Base-by-base conservation (phyloP, 2,329 filamentous ascomycete genomes). In the Ascochyta rabiei region DNA sequence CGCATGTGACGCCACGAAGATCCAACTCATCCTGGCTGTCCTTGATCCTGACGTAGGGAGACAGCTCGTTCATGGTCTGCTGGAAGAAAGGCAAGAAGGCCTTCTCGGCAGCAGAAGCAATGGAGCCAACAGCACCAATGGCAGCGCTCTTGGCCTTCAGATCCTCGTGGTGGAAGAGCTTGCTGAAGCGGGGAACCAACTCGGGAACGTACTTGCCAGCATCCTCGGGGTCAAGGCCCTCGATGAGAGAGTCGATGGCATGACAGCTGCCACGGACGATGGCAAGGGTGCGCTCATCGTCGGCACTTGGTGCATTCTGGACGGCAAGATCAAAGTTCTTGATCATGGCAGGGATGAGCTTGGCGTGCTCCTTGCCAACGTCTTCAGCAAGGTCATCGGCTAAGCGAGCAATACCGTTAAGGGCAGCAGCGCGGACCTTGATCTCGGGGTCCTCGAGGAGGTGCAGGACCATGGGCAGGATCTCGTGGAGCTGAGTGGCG, bases 381-480 rank as follows among this genome's bases (percentile, higher is more conserved):
- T 96, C 93, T 66, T 97, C 93, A 6, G 91, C 89, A 62, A 98
- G 86, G 71, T 98, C 93, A 72, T 98, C 95, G 39, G 93, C 93
- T 42, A 99, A 82, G 70, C 93, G 88, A 59, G 95, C 92, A 58
- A 97, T 86, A 53, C 91, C 89, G 60, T 96, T 89, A 40, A 98
- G 82, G 19, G 95, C 89, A 44, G 93, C 91, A 74, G 92, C 89
- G 57, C 95, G 87, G 54, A 99, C 95, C 66, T 87, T 87, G 64
- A 86, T 83, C 63, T 96, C 90, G n/a, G 85, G 81, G 72, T 99
- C 95, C 71, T 91, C 84, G 34, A 99, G 85, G 8, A 98, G 84
- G 69, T 86, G 87, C 53, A 97, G 82, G 55, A 98, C 87, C 65
- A 90, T 83, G 43, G 95, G 95, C 74, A 98, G 86, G 63, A 98